These are phyloP conservation scores for Casaregolazyma lundiana DNA, from an alignment of 1,139 yeast species.

Conservation along the genomic window DNA sequence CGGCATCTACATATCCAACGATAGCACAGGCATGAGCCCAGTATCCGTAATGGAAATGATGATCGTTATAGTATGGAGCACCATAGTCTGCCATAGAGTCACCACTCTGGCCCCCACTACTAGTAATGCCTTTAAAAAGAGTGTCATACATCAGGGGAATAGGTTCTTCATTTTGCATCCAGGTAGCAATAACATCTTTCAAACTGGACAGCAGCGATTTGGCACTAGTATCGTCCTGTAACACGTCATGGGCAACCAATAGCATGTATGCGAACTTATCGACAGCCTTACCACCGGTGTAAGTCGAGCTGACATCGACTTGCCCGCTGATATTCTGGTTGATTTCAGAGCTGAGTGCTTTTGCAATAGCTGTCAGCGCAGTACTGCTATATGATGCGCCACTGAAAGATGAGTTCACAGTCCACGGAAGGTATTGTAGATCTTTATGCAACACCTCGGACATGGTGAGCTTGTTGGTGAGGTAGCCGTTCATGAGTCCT, in stretches of 20 bases:
- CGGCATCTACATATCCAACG: conserved; percentile 58
- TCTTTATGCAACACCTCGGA: conserved; percentile 47
- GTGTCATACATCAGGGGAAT: conserved; percentile 69
- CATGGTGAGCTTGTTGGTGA: conserved; percentile 48
- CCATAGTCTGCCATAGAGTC: conserved; percentile 63
- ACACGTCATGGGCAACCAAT: conserved; percentile 56
- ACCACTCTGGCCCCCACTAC: conserved; percentile 49
- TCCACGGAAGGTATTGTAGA: conserved; percentile 62
- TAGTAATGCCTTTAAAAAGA: conserved; percentile 61
- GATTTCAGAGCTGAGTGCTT: conserved; percentile 54
- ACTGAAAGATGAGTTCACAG: conserved; percentile 30
- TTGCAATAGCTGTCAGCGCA: conserved; percentile 49
- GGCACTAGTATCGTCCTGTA: conserved; percentile 51
- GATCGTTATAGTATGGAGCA: conserved; percentile 68
- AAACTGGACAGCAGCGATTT: conserved; percentile 44
- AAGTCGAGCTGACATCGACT: conserved; percentile 49
- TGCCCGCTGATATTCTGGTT: conserved; percentile 52
- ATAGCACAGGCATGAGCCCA: conserved; percentile 75
- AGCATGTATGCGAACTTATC: conserved; percentile 73
- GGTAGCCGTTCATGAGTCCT: conserved; percentile 60
- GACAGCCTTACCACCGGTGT: conserved; percentile 64
- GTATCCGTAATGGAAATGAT: conserved; percentile 79
- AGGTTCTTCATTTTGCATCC: conserved; percentile 47
- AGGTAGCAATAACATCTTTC: conserved; percentile 50
- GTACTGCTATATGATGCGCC: conserved; percentile 45